Percentiles rank a stretch among this genome's conserved stretches.
Conservation (phyloP, 2,329 filamentous ascomycete species). For the Aspergillus sp. region DNA sequence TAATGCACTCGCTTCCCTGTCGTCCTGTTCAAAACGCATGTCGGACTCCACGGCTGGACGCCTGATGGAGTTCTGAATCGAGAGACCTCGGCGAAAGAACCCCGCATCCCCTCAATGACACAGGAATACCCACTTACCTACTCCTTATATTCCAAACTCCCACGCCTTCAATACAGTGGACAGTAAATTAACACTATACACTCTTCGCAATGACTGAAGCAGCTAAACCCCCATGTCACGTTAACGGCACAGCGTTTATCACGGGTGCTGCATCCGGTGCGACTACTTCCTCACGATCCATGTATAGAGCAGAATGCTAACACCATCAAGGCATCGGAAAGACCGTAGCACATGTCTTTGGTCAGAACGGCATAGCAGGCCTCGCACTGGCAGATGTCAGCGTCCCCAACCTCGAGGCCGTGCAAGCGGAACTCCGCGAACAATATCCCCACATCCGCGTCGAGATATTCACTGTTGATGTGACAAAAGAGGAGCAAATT, state of each 20-base stretch:
- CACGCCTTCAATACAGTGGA: too few relatives aligned
- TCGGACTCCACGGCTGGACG: too few relatives aligned
- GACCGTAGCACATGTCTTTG: constrained; percentile 51
- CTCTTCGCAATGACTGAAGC: not conserved
- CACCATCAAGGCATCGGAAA: constrained; percentile 52
- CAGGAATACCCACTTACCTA: too few relatives aligned
- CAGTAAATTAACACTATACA: not conserved
- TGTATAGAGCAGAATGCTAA: not conserved
- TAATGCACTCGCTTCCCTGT: too few relatives aligned
- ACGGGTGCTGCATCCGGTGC: constrained; percentile 27
- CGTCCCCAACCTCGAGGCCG: constrained; percentile 35
- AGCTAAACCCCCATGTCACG: constrained; percentile 8
- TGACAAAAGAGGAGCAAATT: constrained; percentile 46
- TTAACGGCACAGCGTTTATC: constrained; percentile 30
- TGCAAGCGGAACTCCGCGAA: constrained; percentile 29
- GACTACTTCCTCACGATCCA: constrained; percentile 1
- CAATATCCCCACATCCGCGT: constrained; percentile 44
- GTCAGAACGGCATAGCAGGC: constrained; percentile 46
- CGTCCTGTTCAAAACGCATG: too few relatives aligned
- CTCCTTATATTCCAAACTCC: too few relatives aligned
- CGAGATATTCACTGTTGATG: constrained; percentile 47
- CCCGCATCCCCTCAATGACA: too few relatives aligned
- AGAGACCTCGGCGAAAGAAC: too few relatives aligned
- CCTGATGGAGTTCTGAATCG: too few relatives aligned
- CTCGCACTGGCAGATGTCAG: constrained; percentile 55